phyloP scores from a whole-genome alignment of 192 early-diverging fungal species.

The Entomortierella parvispora region DNA sequence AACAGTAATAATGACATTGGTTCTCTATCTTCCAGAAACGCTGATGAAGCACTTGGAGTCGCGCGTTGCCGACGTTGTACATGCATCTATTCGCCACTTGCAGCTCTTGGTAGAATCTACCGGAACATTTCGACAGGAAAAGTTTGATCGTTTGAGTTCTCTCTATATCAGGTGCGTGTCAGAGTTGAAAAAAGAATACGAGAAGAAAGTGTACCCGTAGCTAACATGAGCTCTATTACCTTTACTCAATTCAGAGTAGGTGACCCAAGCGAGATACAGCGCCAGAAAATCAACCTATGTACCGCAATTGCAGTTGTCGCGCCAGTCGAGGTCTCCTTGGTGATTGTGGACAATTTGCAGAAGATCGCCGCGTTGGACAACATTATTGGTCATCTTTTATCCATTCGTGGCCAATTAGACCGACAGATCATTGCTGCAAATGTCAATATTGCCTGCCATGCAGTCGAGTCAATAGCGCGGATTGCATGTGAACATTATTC shows the following conservation, averaged over 20 bases:
- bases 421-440: constrained; percentile 7
- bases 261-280: constrained; percentile 20
- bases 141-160: neutral
- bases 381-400: neutral
- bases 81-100: constrained; percentile 27
- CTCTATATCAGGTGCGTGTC: constrained; percentile 19
- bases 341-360: constrained; percentile 26
- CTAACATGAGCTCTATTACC: neutral
- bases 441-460: neutral
- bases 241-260: constrained; percentile 2
- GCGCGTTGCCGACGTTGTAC: constrained; percentile 13
- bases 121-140: constrained; percentile 7
- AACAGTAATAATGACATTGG: neutral
- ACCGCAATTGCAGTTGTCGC: constrained; percentile 1
- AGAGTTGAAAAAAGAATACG: neutral
- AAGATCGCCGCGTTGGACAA: constrained; percentile 25
- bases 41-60: constrained; percentile 35
- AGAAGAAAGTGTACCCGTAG: neutral
- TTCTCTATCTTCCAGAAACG: constrained; percentile 11
- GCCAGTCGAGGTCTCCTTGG: neutral
- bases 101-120: constrained; percentile 15
- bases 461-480: too few species aligned
- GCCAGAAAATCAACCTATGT: constrained; percentile 23
- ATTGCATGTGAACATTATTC: too few species aligned
- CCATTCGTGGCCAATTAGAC: constrained; percentile 9